Evolutionary conservation across 371 early-diverging fungal species (phyloP), one percentile per base, ranked within the genome.

Genomic region (Zancudomyces culisetae): DNA sequence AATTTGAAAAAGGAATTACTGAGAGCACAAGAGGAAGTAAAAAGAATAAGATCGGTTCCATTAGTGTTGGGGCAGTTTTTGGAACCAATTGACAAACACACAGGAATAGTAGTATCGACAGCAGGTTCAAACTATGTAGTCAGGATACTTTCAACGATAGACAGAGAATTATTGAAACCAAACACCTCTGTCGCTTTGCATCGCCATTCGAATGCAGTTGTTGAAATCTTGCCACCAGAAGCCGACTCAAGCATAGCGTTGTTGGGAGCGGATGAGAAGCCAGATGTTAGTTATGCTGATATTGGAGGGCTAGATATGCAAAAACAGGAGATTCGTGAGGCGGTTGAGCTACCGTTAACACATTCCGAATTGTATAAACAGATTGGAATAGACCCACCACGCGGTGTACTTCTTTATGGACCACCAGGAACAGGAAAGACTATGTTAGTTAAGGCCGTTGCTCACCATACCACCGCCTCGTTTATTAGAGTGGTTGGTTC

Each of bases 301-400:
- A 91, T 99, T 49, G 99, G 99, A 68, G 99, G 99, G 42, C 73
- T 99, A 55, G 99, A 99, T 69, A 85, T 86, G 60, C 99, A 99
- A 68, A 99, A 99, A 64, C 98, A 99, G 72, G 99, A 99, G 68
- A 99, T 99, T 57, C 81, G 98, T 27, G 99, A 99, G 74, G 97
- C 98, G 22, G 98, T 99, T 1, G 99, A 99, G 70, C 72, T 99
- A 55, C 99, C 99, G 1, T 73, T 99, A 60, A 98, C 99, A 26
- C 95, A 99, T 69, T 96, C 96, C 67, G 99, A 99, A 69, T 72
- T 98, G 42, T 99, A 96, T 69, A 81, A 86, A 47, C 98, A 99
- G 74, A 98, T 99, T 67, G 99, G 99, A 68, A 99, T 99, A 63
- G 94, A 95, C 66, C 99, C 99, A 26, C 99, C 98, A 20, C 85